These are phyloP conservation scores for Yamadazyma tumulicola DNA, from an alignment of 805 yeast genomes.

Conservation along the genomic window DNA sequence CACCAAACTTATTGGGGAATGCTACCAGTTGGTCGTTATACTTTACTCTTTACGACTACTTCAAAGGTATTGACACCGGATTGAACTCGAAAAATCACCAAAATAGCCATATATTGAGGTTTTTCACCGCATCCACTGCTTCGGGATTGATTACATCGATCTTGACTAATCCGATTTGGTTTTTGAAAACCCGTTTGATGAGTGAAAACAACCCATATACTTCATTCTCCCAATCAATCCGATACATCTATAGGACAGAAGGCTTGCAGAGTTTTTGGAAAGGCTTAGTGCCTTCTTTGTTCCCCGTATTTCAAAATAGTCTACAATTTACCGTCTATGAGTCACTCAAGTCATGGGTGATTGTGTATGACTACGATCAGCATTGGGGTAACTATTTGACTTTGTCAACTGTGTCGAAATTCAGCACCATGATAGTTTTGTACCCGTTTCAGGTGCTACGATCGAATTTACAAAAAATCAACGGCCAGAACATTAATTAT, in stretches of 20 bases:
- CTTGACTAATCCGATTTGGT: constrained; percentile 93
- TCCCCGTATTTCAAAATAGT: constrained; percentile 88
- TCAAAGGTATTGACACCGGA: constrained; percentile 44
- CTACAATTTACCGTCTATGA: constrained; percentile 86
- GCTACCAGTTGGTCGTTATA: constrained; percentile 87
- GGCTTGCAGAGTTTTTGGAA: constrained; percentile 66
- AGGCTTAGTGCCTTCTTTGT: constrained; percentile 69
- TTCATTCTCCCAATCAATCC: constrained; percentile 55
- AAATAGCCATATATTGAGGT: constrained; percentile 17
- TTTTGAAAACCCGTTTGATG: constrained; percentile 83
- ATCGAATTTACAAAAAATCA: constrained; percentile 61
- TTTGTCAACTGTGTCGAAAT: constrained; percentile 67
- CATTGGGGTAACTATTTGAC: constrained; percentile 40
- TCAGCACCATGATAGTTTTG: constrained; percentile 59
- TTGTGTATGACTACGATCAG: constrained; percentile 19
- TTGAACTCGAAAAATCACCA: no score
- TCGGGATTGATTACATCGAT: constrained; percentile 79
- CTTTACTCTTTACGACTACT: constrained; percentile 69
- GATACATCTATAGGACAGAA: constrained; percentile 46
- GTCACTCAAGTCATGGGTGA: constrained; percentile 48
- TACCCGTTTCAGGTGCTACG: constrained; percentile 85
- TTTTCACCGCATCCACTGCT: constrained; percentile 32
- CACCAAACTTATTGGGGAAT: constrained; percentile 80
- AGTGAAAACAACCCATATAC: constrained; percentile 60
- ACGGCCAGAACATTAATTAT: constrained; percentile 19